Evolutionary conservation across 805 yeast species (phyloP), one percentile per base, ranked within the genome.

Genomic region (Saturnispora serradocipensis): DNA sequence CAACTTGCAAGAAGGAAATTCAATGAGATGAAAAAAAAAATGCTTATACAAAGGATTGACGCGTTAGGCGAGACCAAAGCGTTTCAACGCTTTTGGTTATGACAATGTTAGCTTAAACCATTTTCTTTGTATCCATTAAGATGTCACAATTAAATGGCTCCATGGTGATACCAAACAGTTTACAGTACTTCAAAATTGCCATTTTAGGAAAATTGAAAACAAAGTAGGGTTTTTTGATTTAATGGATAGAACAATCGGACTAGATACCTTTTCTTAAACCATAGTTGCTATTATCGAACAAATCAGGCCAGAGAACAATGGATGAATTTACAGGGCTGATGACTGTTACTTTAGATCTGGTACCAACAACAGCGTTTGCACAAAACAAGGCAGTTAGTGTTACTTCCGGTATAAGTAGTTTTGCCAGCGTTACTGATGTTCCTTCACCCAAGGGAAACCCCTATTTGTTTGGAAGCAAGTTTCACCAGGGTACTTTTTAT

Each of bases 401-500:
- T 18, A 18, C 15, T 30, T 30, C 34, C 5, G 11, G 34, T 30
- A 13, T 10, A 30, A 30, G 34, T 18, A 20, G n/a, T 22, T 22
- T 24, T 13, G 22, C 32, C 10, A 45, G 35, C 18, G 35, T 20
- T 10, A 25, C 13, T 5, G 47, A 49, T 16, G 42, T 56, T 13
- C 58, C 58, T 4, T 20, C 43, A 6, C 48, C 48, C 4, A 34
- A 45, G 15, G 49, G 32, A 2, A 64, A 62, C 44, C 67, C 67
- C 4, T 64, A 58, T 45, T 45, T 65, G n/a, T 55, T 53, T 13
- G 50, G 54, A 5, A 51, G 58, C 3, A 40, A 51, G 1, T 55
- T 48, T 20, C 46, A 49, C 18, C 62, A 63, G 48, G 67, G 66
- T 1, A 60, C 67, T 0, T 55, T 65, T n/a, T 65, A 64, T 43